Percentiles rank a stretch among this genome's conserved stretches.
Evolutionary conservation across 768 basidiomycete species (phyloP).

Genomic region (Suillus tomentosus): DNA sequence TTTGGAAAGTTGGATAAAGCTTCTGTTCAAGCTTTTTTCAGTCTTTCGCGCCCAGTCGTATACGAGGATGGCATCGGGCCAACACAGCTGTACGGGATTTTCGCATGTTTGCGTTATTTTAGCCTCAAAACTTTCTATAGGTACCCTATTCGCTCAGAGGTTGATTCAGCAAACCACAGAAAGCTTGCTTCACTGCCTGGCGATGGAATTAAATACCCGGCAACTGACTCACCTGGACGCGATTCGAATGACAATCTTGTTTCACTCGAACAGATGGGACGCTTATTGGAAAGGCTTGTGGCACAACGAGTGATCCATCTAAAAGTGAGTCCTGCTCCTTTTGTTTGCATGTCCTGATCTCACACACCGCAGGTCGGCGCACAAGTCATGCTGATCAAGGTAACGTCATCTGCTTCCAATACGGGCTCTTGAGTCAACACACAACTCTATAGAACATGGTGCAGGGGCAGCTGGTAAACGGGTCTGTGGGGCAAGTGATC

Average conservation of each 20-base stretch:
- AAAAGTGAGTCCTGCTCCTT: constrained; percentile 41
- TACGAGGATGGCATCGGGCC: constrained; percentile 80
- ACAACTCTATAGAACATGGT: constrained; percentile 53
- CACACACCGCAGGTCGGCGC: constrained; percentile 59
- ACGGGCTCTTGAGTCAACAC: not conserved
- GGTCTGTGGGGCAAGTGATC: constrained; percentile 60
- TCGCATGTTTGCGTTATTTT: not conserved
- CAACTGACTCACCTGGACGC: constrained; percentile 47
- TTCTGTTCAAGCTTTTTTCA: constrained; percentile 50
- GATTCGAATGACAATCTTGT: constrained; percentile 46
- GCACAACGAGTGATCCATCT: constrained; percentile 47
- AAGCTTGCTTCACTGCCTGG: constrained; percentile 50
- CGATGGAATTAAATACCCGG: constrained; percentile 39
- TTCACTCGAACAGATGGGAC: constrained; percentile 40
- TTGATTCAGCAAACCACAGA: constrained; percentile 63
- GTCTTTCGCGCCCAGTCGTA: constrained; percentile 53
- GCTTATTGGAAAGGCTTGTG: constrained; percentile 61
- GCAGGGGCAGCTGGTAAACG: constrained; percentile 72
- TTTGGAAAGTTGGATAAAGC: constrained; percentile 59
- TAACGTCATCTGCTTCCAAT: constrained; percentile 20
- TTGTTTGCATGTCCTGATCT: constrained; percentile 1
- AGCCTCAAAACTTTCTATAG: constrained; percentile 37
- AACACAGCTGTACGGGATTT: constrained; percentile 66
- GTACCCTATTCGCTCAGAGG: constrained; percentile 70
- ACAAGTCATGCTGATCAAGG: constrained; percentile 86